phyloP scores from a whole-genome alignment of 306 rosid genomes.

The barrel medic (Medicago truncatula) region MtrunA17r5.0-ANR NC_053045.1:29290501-29291000 shows the following conservation, averaged over 20 bases:
- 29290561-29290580: slow-evolving; percentile 2
- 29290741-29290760: background rate
- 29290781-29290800: background rate
- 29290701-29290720: background rate
- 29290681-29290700: background rate
- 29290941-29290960: slow-evolving; percentile 38
- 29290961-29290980: slow-evolving; percentile 61
- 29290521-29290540: background rate
- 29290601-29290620: background rate
- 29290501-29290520: slow-evolving; percentile 67
- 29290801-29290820: background rate
- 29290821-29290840: slow-evolving; percentile 4
- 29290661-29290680: background rate
- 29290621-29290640: background rate
- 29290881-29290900: slow-evolving; percentile 13
- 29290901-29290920: slow-evolving; percentile 6
- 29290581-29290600: slow-evolving; percentile 5
- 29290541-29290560: slow-evolving; percentile 51
- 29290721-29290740: background rate
- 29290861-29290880: slow-evolving; percentile 19
- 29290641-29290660: too few relatives aligned
- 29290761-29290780: too few relatives aligned
- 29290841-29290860: slow-evolving; percentile 12
- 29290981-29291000: slow-evolving; percentile 60
- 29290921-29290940: background rate